These are phyloP conservation scores for Saccharomycopsis sp. DNA, from an alignment of 805 yeast species.

Conservation along the genomic window DNA sequence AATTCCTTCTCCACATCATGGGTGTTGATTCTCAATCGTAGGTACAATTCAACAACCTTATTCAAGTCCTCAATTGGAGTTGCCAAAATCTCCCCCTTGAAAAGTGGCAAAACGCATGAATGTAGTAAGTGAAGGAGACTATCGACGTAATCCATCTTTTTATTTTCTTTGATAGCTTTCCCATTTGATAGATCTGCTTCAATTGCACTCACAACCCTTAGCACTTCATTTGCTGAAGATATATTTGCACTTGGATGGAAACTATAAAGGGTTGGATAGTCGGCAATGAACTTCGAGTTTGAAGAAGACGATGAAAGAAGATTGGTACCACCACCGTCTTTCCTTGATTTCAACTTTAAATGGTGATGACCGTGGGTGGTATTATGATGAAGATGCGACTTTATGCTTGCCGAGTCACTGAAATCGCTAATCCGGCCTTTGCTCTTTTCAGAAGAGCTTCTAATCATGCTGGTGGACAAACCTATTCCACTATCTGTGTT, in stretches of 20 bases:
- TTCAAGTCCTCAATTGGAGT: constrained; percentile 33
- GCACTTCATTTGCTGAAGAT: constrained; percentile 22
- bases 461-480: not conserved
- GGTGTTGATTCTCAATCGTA: constrained; percentile 23
- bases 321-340: constrained; percentile 11
- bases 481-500: no score
- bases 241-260: constrained; percentile 25
- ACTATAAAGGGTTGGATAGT: constrained; percentile 27
- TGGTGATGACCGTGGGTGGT: constrained; percentile 20
- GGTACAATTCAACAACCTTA: constrained; percentile 28
- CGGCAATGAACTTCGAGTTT: constrained; percentile 26
- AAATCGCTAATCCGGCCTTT: constrained; percentile 2
- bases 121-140: constrained; percentile 28
- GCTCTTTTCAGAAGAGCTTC: constrained; percentile 13
- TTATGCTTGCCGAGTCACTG: constrained; percentile 2
- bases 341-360: constrained; percentile 9
- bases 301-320: constrained; percentile 28
- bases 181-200: constrained; percentile 10
- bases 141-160: constrained; percentile 28
- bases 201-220: constrained; percentile 14
- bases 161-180: constrained; percentile 24
- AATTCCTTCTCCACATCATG: constrained; percentile 2
- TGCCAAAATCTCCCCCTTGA: constrained; percentile 28
- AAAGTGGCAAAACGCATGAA: constrained; percentile 28
- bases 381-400: constrained; percentile 11